Evolutionary conservation across 257 asterid genomes (phyloP).

Genomic region (Avicennia marina): DNA sequence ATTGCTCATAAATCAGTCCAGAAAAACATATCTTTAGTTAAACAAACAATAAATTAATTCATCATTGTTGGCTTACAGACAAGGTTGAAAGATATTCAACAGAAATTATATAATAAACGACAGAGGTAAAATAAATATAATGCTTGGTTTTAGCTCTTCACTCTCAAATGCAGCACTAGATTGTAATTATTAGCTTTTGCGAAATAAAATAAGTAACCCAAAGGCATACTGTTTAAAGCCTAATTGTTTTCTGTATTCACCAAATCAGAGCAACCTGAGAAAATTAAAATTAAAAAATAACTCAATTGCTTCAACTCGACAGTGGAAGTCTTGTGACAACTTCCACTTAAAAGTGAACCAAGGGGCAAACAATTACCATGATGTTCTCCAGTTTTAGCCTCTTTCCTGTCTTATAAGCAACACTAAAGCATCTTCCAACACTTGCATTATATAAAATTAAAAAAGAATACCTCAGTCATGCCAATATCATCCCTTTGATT

Average conservation of each 20-base stretch:
- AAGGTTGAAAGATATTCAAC: neutral
- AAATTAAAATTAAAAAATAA: neutral
- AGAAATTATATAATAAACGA: neutral
- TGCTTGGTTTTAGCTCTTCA: neutral
- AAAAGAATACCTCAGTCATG: neutral
- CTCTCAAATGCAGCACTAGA: neutral
- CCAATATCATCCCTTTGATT: neutral
- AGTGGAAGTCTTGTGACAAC: constrained; percentile 43
- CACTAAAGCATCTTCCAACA: constrained; percentile 10
- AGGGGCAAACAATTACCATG: constrained; percentile 9
- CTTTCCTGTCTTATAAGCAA: neutral
- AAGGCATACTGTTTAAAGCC: neutral
- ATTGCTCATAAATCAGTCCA: neutral
- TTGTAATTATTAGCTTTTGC: neutral
- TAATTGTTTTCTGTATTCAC: constrained; percentile 5
- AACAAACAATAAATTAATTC: too few relatives aligned
- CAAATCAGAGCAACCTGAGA: neutral
- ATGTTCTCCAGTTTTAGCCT: constrained; percentile 11
- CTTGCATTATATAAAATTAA: constrained; percentile 14
- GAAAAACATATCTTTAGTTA: neutral
- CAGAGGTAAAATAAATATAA: neutral
- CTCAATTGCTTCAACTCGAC: constrained; percentile 11
- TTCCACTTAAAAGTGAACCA: constrained; percentile 39
- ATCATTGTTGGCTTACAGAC: neutral
- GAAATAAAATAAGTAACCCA: neutral